Percentiles rank a stretch among this genome's conserved stretches.
These are phyloP conservation scores for Colletotrichum sp. DNA, from an alignment of 2,329 filamentous ascomycete genomes.

Conservation along the genomic window DNA sequence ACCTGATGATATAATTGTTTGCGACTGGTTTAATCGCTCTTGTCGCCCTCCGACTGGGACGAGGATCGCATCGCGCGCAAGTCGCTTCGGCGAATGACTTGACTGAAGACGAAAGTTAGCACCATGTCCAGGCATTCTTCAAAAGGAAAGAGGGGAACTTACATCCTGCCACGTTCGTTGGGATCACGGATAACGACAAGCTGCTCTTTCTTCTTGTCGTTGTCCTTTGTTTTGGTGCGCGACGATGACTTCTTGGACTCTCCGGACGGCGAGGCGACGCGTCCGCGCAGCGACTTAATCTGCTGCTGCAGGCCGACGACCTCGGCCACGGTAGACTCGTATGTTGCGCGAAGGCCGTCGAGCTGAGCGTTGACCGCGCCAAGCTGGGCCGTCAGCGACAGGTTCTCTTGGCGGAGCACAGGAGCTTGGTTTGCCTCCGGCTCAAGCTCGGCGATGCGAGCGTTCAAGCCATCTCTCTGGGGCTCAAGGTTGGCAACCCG, in stretches of 20 bases:
- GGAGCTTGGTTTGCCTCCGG: conserved; percentile 6
- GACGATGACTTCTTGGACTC: conserved; percentile 11
- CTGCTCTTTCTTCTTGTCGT: conserved; percentile 22
- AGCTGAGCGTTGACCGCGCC: conserved; percentile 17
- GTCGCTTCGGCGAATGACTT: conserved; percentile 21
- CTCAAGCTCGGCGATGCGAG: conserved; percentile 6
- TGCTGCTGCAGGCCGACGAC: conserved; percentile 13
- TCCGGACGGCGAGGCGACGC: conserved; percentile 11
- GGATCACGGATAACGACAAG: conserved; percentile 21
- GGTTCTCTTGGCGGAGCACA: conserved; percentile 18
- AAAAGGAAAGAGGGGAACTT: background rate
- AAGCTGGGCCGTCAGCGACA: conserved; percentile 9
- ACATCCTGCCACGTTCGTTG: conserved; percentile 21
- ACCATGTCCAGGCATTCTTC: background rate
- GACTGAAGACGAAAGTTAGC: conserved; percentile 4
- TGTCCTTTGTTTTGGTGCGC: conserved; percentile 13
- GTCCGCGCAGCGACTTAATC: conserved; percentile 11
- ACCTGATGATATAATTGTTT: background rate
- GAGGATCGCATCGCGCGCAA: conserved; percentile 12
- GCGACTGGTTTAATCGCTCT: conserved; percentile 4
- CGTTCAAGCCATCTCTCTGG: background rate
- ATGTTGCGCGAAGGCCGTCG: conserved; percentile 12
- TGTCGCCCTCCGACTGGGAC: conserved; percentile 14
- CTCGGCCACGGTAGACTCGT: conserved; percentile 15
- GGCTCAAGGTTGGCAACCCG: conserved; percentile 1